phyloP scores from a whole-genome alignment of 2,329 filamentous ascomycete species.

The Zymoseptoria crescenta region DNA sequence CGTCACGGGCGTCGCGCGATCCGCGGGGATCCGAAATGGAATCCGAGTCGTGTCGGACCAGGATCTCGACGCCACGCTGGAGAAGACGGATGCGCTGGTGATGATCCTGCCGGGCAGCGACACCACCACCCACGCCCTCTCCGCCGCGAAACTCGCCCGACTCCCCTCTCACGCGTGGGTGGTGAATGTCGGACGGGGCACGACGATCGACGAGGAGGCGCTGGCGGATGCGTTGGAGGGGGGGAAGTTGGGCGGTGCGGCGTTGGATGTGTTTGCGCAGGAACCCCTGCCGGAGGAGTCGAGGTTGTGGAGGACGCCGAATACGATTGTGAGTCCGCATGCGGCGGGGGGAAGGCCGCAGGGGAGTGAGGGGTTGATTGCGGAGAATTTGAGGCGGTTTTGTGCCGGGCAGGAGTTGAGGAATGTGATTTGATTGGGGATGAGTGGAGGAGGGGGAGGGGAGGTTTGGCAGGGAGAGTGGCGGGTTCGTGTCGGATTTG shows the following conservation, averaged over 20 bases:
- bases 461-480: no score
- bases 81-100: slow-evolving; percentile 55
- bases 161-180: slow-evolving; percentile 57
- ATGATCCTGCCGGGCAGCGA: slow-evolving; percentile 57
- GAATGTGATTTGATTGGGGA: slow-evolving; percentile 41
- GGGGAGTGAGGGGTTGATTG: slow-evolving; percentile 52
- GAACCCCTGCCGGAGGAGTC: slow-evolving; percentile 46
- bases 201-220: slow-evolving; percentile 48
- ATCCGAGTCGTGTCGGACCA: slow-evolving; percentile 52
- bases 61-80: slow-evolving; percentile 45
- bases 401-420: slow-evolving; percentile 51
- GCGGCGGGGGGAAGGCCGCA: slow-evolving; percentile 55
- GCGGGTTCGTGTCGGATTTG: no score
- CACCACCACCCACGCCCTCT: slow-evolving; percentile 49
- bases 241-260: slow-evolving; percentile 43
- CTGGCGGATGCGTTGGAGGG: slow-evolving; percentile 40
- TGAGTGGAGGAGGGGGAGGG: no score
- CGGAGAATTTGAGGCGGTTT: slow-evolving; percentile 53
- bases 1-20: slow-evolving; percentile 52
- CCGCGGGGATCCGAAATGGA: slow-evolving; percentile 50
- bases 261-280: slow-evolving; percentile 43
- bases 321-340: slow-evolving; percentile 49
- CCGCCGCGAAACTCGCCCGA: slow-evolving; percentile 44
- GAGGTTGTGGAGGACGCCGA: slow-evolving; percentile 45
- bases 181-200: slow-evolving; percentile 62